phyloP scores from a whole-genome alignment of 306 rosid species.

The Pyrus betulifolia region DNA sequence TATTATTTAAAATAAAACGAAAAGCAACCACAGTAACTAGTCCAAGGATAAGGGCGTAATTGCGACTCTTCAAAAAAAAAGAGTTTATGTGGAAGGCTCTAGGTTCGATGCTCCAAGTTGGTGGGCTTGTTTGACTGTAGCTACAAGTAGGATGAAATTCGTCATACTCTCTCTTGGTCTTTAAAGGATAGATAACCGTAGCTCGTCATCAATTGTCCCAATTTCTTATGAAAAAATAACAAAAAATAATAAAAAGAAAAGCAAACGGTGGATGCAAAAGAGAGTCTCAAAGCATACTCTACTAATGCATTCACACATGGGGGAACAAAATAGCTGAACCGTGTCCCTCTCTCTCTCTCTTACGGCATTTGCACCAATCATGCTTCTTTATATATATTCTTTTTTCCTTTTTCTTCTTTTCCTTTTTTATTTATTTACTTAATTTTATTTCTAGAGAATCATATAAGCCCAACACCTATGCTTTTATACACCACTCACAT shows the following conservation, averaged over 20 bases:
- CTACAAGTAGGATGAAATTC: too few relatives aligned
- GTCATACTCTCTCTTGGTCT: rapidly evolving
- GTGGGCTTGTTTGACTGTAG: too few relatives aligned
- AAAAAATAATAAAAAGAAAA: not conserved
- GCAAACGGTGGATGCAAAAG: not conserved
- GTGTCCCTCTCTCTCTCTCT: conserved; percentile 19
- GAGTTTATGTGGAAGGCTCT: too few relatives aligned
- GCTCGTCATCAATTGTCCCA: too few relatives aligned
- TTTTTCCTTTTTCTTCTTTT: conserved; percentile 6
- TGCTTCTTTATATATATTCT: conserved; percentile 25
- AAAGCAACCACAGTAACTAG: too few relatives aligned
- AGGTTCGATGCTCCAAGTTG: too few relatives aligned
- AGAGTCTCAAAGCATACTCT: not conserved
- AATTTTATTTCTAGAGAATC: conserved; percentile 12
- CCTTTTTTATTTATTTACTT: not conserved
- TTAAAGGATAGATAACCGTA: rapidly evolving
- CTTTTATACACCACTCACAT: conserved; percentile 33
- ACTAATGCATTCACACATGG: conserved; percentile 45
- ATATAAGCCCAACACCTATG: conserved; percentile 23
- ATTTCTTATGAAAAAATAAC: too few relatives aligned
- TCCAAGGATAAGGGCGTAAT: rapidly evolving
- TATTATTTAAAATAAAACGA: too few relatives aligned
- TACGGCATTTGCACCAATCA: conserved; percentile 38
- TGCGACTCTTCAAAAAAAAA: too few relatives aligned
- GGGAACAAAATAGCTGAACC: conserved; percentile 50